phyloP scores from a whole-genome alignment of 2,329 filamentous ascomycete species.

The Aschersonia sp. region DNA sequence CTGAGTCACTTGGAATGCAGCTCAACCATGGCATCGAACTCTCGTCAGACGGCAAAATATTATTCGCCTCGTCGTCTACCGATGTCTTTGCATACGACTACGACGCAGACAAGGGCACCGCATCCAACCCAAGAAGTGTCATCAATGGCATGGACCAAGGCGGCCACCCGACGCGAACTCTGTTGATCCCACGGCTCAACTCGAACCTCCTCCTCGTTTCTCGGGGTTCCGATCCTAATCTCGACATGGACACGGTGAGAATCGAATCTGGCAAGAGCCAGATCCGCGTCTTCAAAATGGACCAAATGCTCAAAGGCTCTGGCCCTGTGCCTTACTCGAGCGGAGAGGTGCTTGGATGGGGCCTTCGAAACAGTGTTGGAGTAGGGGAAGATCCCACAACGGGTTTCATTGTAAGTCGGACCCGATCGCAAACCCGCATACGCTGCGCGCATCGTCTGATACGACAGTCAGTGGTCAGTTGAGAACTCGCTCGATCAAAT shows the following conservation, averaged over 20 bases:
- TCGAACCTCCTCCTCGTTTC: conserved; percentile 44
- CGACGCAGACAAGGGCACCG: conserved; percentile 31
- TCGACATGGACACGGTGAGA: conserved; percentile 34
- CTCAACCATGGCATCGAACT: conserved; percentile 36
- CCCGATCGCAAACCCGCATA: background rate
- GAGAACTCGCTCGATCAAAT: conserved; percentile 55
- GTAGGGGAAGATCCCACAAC: conserved; percentile 41
- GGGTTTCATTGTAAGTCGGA: conserved; percentile 22
- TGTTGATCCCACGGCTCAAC: conserved; percentile 38
- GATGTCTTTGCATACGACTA: conserved; percentile 41
- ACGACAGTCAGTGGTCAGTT: conserved; percentile 30
- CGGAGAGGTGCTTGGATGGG: conserved; percentile 41
- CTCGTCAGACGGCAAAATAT: conserved; percentile 26
- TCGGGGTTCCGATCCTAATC: conserved; percentile 42
- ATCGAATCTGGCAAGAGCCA: conserved; percentile 40
- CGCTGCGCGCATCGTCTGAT: background rate
- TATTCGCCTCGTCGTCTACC: conserved; percentile 33
- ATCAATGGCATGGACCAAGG: conserved; percentile 39
- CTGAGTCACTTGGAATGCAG: conserved; percentile 9
- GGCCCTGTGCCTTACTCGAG: conserved; percentile 23
- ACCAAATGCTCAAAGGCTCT: conserved; percentile 10
- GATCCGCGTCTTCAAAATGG: conserved; percentile 34
- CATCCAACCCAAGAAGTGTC: conserved; percentile 28
- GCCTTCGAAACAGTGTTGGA: conserved; percentile 55
- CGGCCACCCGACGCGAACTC: conserved; percentile 49